A percentile compares a stretch with the other conserved stretches of the same genome.
These are phyloP conservation scores for Pythium pectinolyticum DNA, from an alignment of 352 stramenopile species.

Conservation along the genomic window DNA sequence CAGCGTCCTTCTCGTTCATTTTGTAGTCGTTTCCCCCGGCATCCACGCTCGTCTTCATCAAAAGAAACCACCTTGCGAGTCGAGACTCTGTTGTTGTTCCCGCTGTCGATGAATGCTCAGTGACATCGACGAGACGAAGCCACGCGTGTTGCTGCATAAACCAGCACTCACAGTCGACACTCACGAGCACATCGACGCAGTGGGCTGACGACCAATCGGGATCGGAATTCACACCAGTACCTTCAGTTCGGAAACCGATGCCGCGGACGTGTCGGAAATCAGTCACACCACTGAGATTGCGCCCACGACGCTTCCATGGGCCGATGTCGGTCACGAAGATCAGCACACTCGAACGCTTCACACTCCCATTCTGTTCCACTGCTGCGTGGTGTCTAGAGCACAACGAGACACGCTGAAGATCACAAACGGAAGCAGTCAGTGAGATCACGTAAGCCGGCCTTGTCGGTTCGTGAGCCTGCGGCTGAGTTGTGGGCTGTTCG, in stretches of 20 bases:
- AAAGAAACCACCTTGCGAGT: not conserved
- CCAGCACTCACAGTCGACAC: slow-evolving; percentile 11
- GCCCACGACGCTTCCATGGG: slow-evolving; percentile 16
- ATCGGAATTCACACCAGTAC: not conserved
- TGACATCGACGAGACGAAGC: slow-evolving; percentile 1
- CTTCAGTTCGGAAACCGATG: slow-evolving; percentile 5
- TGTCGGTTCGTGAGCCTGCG: not conserved
- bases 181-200: slow-evolving; percentile 15
- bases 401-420: slow-evolving; percentile 19
- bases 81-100: not conserved
- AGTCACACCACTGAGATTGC: not conserved
- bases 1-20: too few species aligned
- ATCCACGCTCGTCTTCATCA: too few species aligned
- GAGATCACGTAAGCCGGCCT: slow-evolving; percentile 5
- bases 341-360: not conserved
- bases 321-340: slow-evolving; percentile 28
- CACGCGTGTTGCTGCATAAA: slow-evolving; percentile 15
- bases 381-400: not conserved
- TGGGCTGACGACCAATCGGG: slow-evolving; percentile 17
- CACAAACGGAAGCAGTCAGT: not conserved
- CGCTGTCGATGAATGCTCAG: not conserved
- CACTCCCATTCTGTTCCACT: not conserved
- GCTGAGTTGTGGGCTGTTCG: not conserved
- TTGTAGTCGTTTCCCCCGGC: too few species aligned
- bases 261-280: slow-evolving; percentile 22